Base-by-base conservation (phyloP, 2,329 filamentous ascomycete species). In the Ascochyta rabiei region DNA sequence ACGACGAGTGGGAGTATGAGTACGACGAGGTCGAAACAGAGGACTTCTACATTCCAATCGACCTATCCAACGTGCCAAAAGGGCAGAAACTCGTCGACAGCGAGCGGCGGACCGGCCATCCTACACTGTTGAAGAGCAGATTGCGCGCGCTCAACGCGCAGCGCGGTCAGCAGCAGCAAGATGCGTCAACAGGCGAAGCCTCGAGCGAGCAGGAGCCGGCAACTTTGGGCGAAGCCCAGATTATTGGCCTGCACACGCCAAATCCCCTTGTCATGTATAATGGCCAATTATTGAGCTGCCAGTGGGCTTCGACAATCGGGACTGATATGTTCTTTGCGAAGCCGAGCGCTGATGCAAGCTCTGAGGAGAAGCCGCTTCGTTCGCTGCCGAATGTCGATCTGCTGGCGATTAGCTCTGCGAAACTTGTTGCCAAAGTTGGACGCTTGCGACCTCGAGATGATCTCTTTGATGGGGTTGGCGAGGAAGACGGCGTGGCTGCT, bases 231-330 rank as follows among this genome's bases (percentile, higher is more conserved):
- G 72, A 76, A 41, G 84, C 96, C 6, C 91, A 96, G 69, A 87
- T 97, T 45, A 80, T 95, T n/a, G 91, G 91, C 24, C 81, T 97
- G 3, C 89, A 96, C 73, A 88, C 88, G 1, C 68, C 77, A 2
- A 88, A 89, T 43, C 93, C 93, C 0, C 79, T 96, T 24, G 82
- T 96, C 55, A 89, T 89, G 19, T 96, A 96, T 75, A 84, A 88
- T 53, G 89, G 89, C 26, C 85, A 88, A 58, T 79, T 96, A 19
- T 95, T 93, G 70, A 86, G 86, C 60, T 93, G 91, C 61, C 79
- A 85, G 40, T 98, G 93, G 93, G 84, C 86, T 10, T 86, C 90
- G 57, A 89, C 91, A 56, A 84, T 96, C 38, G 93, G 93, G 31
- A 96, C 92, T 0, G 91, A 96, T 63, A 79, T 93, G 60, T 84